Percentiles rank a stretch among this genome's conserved stretches.
phyloP scores from a whole-genome alignment of 257 asterid genomes.

The Thymus mandschuricus region DNA sequence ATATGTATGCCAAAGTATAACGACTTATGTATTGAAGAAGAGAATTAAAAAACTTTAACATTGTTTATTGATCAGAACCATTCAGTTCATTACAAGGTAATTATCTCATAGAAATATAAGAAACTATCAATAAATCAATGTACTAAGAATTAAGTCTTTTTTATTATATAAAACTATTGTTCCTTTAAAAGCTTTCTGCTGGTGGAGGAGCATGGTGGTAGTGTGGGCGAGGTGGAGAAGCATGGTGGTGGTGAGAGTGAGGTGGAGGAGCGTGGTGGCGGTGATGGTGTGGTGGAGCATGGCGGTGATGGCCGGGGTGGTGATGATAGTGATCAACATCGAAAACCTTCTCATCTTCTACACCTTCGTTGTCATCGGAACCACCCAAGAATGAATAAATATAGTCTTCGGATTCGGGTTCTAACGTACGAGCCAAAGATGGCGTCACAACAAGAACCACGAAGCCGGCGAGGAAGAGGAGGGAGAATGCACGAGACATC shows the following conservation, averaged over 20 bases:
- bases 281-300: neutral
- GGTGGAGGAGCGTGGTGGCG: no score
- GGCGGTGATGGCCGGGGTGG: neutral
- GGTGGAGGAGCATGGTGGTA: neutral
- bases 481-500: slow-evolving; percentile 20
- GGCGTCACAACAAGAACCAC: neutral
- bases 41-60: no score
- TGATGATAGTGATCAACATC: neutral
- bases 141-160: neutral
- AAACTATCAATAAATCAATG: no score
- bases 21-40: no score
- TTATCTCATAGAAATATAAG: no score
- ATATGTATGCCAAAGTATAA: no score
- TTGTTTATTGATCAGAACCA: no score
- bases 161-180: no score
- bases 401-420: neutral
- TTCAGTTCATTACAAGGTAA: no score
- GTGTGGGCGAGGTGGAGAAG: neutral
- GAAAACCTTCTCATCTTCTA: neutral
- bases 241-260: no score
- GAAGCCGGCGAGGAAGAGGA: slow-evolving; percentile 4
- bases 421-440: slow-evolving; percentile 4
- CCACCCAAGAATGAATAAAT: neutral
- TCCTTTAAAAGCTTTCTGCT: neutral
- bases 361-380: neutral